These are phyloP conservation scores for Neurospora tetraspora DNA, from an alignment of 495 filamentous ascomycete species.

Conservation along the genomic window DNA sequence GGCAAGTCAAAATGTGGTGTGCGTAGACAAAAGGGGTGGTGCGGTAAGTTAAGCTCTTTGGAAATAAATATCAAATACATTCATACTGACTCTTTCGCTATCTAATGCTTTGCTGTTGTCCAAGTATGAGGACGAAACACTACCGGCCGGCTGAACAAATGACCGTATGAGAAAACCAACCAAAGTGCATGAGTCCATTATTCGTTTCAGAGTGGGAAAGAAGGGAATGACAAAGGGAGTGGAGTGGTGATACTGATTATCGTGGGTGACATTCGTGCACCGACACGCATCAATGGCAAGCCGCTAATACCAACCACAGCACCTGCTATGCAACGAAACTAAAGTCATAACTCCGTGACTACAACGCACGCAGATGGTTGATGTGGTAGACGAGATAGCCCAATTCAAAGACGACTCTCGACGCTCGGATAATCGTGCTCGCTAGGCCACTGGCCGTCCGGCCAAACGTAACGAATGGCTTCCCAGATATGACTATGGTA, in stretches of 20 bases:
- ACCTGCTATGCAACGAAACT: background rate
- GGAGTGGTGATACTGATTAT: background rate
- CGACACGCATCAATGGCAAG: background rate
- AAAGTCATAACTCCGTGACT: background rate
- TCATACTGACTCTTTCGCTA: background rate
- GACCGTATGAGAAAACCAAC: background rate
- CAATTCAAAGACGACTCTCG: conserved; percentile 24
- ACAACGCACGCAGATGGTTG: background rate
- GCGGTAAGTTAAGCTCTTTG: no score
- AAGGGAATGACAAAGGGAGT: background rate
- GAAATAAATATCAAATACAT: background rate
- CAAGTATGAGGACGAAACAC: background rate
- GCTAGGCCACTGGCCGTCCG: conserved; percentile 68
- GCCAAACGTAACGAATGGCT: conserved; percentile 74
- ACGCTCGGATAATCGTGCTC: conserved; percentile 42
- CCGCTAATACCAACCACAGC: background rate
- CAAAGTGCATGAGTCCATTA: background rate
- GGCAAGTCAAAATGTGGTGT: no score
- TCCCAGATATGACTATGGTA: conserved; percentile 75
- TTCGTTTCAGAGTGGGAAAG: background rate
- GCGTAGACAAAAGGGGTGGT: no score
- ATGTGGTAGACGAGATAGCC: background rate
- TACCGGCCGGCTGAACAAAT: background rate
- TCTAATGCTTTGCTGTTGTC: background rate
- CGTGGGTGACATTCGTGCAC: background rate